Evolutionary conservation across 441 rosid genomes (phyloP).

Genomic region (Isatis lusitanica): DNA sequence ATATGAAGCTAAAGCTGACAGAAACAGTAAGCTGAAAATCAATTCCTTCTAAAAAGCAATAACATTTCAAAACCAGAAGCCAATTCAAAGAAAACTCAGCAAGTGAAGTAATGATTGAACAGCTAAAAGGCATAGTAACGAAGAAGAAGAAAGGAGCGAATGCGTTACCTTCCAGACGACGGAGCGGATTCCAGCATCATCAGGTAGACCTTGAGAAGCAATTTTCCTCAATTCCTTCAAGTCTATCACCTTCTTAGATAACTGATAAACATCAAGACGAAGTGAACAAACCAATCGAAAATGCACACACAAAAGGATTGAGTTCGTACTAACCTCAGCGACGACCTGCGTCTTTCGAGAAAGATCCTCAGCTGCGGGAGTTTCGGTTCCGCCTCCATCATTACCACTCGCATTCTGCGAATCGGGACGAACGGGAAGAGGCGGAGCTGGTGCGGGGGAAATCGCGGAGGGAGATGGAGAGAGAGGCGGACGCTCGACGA

Average conservation of each 20-base stretch:
- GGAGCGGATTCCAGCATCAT: conserved; percentile 70
- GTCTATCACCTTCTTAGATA: conserved; percentile 84
- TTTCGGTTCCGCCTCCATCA: conserved; percentile 32
- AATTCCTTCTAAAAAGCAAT: not conserved
- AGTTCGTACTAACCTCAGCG: conserved; percentile 53
- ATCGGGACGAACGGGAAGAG: conserved; percentile 47
- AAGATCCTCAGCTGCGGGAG: conserved; percentile 53
- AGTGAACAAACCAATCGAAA: not conserved
- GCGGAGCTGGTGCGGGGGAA: conserved; percentile 33
- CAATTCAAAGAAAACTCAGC: not conserved
- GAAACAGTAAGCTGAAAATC: not conserved
- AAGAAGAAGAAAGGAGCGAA: not conserved
- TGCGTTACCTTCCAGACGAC: conserved; percentile 6
- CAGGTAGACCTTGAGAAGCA: conserved; percentile 81
- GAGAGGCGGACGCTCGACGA: conserved; percentile 36
- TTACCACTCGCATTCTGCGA: conserved; percentile 32
- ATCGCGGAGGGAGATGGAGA: conserved; percentile 25
- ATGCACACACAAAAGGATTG: not conserved
- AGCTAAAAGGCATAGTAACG: not conserved
- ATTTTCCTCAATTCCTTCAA: conserved; percentile 74
- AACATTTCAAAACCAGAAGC: not conserved
- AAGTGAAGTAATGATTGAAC: not conserved
- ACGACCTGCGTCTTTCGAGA: conserved; percentile 76
- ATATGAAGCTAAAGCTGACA: conserved; percentile 12
- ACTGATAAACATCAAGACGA: conserved; percentile 33